Percentiles rank a stretch among this genome's conserved stretches.
Evolutionary conservation across 2,329 filamentous ascomycete species (phyloP).

Genomic region (Triangularia setosa): DNA sequence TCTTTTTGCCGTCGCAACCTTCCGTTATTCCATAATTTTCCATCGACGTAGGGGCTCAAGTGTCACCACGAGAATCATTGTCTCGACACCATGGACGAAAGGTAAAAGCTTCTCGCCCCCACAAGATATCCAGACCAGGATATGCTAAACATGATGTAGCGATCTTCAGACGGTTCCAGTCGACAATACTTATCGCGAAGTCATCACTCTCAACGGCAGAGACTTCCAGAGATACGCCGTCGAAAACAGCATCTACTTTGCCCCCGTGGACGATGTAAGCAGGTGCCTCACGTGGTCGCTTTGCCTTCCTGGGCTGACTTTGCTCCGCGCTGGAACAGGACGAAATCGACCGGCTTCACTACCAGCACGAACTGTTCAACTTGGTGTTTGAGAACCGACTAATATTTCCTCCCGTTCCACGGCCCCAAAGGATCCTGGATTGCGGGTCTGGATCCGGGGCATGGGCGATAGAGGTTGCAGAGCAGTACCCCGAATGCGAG

Average conservation of each 20-base stretch:
- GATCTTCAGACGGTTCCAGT: conserved; percentile 48
- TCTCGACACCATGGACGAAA: conserved; percentile 24
- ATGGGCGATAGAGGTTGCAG: conserved; percentile 68
- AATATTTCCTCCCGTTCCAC: conserved; percentile 63
- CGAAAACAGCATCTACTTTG: conserved; percentile 61
- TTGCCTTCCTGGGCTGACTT: conserved; percentile 11
- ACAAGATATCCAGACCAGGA: neutral
- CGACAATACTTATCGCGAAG: conserved; percentile 56
- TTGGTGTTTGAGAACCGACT: conserved; percentile 63
- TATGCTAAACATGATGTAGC: conserved; percentile 33
- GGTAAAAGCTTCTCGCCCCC: conserved; percentile 19
- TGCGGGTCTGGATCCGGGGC: conserved; percentile 68
- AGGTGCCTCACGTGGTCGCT: neutral
- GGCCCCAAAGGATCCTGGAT: conserved; percentile 60
- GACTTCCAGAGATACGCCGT: conserved; percentile 65
- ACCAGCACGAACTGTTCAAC: conserved; percentile 60
- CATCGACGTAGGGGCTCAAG: neutral
- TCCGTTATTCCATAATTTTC: neutral
- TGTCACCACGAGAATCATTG: neutral
- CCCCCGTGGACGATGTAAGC: conserved; percentile 66
- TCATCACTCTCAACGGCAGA: conserved; percentile 57
- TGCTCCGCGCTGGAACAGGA: conserved; percentile 43
- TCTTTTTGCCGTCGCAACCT: neutral
- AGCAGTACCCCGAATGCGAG: conserved; percentile 60
- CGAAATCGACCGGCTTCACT: conserved; percentile 61